phyloP scores from a whole-genome alignment of 2,329 filamentous ascomycete genomes.

The Alternaria triticimaculans region DNA sequence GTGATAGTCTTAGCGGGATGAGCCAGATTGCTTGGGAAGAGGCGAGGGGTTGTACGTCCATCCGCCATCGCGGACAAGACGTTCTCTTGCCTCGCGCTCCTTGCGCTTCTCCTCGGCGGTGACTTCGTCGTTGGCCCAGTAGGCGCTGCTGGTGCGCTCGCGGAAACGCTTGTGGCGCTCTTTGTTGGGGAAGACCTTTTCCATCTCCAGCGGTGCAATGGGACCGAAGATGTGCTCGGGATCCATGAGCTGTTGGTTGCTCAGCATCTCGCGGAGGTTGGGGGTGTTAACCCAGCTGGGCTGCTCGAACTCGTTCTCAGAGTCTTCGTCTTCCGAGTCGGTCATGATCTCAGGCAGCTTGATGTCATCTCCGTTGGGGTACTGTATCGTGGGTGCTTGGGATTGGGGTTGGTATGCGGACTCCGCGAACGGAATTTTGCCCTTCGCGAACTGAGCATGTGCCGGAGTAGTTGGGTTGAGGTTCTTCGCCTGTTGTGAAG shows the following conservation, averaged over 20 bases:
- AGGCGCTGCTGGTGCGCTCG: constrained; percentile 88
- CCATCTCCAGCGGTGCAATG: constrained; percentile 87
- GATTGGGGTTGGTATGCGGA: constrained; percentile 61
- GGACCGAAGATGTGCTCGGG: constrained; percentile 87
- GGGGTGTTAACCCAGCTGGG: constrained; percentile 91
- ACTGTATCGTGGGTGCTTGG: constrained; percentile 68
- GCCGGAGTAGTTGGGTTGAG: constrained; percentile 54
- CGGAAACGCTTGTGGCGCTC: constrained; percentile 89
- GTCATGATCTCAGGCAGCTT: constrained; percentile 94
- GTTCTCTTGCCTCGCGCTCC: constrained; percentile 80
- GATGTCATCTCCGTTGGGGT: constrained; percentile 88
- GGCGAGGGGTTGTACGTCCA: constrained; percentile 63
- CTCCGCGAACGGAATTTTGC: constrained; percentile 87
- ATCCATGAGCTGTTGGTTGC: constrained; percentile 84
- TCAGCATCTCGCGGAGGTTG: constrained; percentile 75
- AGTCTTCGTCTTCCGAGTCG: constrained; percentile 88
- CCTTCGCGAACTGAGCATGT: constrained; percentile 79
- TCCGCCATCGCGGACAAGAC: constrained; percentile 80
- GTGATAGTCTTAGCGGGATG: constrained; percentile 15
- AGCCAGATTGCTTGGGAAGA: constrained; percentile 28
- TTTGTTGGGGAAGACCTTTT: constrained; percentile 83
- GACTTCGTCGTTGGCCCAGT: constrained; percentile 86
- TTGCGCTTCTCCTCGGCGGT: constrained; percentile 86
- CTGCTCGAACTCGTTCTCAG: constrained; percentile 67
- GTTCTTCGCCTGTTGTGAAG: constrained; percentile 53